These are phyloP conservation scores for Leishmania lainsoni DNA, from an alignment of 208 protist species.

Conservation along the genomic window DNA sequence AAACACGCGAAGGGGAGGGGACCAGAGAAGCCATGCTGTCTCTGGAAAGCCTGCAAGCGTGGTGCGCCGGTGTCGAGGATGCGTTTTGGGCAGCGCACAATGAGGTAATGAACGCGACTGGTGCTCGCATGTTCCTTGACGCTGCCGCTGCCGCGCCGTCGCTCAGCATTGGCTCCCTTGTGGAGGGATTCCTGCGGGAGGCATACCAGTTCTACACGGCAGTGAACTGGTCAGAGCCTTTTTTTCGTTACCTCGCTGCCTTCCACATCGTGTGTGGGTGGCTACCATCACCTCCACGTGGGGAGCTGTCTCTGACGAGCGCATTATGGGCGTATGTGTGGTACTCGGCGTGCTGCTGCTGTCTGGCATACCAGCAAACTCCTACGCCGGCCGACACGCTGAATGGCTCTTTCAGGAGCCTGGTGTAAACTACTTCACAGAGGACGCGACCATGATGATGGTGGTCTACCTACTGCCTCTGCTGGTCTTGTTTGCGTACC, in stretches of 20 bases:
- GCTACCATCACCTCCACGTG: conserved; percentile 26
- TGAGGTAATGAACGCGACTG: conserved; percentile 30
- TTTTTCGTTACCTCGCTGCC: conserved; percentile 59
- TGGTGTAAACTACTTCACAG: conserved; percentile 78
- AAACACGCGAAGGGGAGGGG: not conserved
- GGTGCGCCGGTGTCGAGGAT: conserved; percentile 13
- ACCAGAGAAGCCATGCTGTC: not conserved
- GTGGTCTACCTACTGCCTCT: conserved; percentile 66
- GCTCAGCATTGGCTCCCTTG: not conserved
- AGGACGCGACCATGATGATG: conserved; percentile 60
- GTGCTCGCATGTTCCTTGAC: conserved; percentile 6
- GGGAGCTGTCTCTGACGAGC: conserved; percentile 41
- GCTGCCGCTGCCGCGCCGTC: not conserved
- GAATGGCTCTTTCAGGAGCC: conserved; percentile 44
- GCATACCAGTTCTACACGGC: conserved; percentile 39
- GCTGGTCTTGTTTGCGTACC: conserved; percentile 37
- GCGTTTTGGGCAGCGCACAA: conserved; percentile 35
- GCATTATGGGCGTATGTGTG: conserved; percentile 35
- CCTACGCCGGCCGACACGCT: conserved; percentile 24
- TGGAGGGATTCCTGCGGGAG: conserved; percentile 7
- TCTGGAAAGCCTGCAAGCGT: conserved; percentile 2
- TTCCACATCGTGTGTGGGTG: conserved; percentile 53
- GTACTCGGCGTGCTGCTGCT: conserved; percentile 29
- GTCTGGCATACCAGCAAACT: conserved; percentile 18
- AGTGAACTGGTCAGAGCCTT: conserved; percentile 78